Base-by-base conservation (phyloP, 108 stramenopile genomes). In the Cyclostephanos invisitatus region DNA sequence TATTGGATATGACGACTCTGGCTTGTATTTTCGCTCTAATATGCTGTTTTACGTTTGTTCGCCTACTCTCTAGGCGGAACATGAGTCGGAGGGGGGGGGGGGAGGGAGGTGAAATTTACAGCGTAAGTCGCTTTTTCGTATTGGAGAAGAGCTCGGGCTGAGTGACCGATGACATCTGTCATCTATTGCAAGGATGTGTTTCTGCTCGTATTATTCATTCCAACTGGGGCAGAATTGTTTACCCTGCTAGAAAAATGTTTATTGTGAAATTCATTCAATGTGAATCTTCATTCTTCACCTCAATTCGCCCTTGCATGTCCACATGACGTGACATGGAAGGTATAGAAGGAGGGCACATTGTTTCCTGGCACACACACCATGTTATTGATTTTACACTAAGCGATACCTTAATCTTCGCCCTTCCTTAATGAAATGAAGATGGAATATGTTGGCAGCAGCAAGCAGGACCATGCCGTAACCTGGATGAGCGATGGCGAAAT, bases 271-370 rank as follows among this genome's bases (percentile, higher is more conserved):
- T 73, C 15, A 25, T n/a, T 22, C 10, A n/a, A 37, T 73, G 64
- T 67, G 54, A 27, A 62, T 35, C 42, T 27, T 59, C 66, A 68
- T 61, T 67, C 36, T 42, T 25, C 21, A 59, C 78, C 58, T 62
- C 25, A 55, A 65, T 72, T 79, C 78, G 78, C 78, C 78, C 78
- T 79, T 79, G 36, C 44, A 62, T 67, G 61, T 79, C 40, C 32
- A 50, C 53, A 29, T 67, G 69, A 63, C 44, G 42, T 72, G 60
- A 67, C 64, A 49, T 72, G 78, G 65, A 79, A 53, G 78, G 71
- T 79, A 79, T 79, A 79, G 78, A 79, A 67, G 57, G 65, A 79
- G 78, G 71, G 71, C n/a, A 72, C 78, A 79, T 7, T 59, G 0
- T 32, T 36, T 35, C 17, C 4, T 37, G 2, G 25, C 53, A 54